Evolutionary conservation across 805 yeast species (phyloP).

Genomic region (Candida loeiensis): DNA sequence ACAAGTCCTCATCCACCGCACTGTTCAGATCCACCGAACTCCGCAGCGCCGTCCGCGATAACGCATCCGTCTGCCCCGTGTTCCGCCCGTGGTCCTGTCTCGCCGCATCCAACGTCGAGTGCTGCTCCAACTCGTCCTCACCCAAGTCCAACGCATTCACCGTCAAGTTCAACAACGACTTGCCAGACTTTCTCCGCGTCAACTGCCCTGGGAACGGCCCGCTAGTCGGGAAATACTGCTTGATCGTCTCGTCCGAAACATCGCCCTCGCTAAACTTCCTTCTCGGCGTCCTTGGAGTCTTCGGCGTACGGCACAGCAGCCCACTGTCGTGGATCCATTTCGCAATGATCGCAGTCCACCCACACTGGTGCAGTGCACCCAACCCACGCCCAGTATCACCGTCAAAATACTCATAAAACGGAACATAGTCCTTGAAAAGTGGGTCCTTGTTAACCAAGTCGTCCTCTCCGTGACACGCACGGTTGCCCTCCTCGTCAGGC

Average conservation of each 20-base stretch:
- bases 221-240: constrained; percentile 41
- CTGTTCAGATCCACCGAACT: constrained; percentile 28
- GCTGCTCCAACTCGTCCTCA: constrained; percentile 49
- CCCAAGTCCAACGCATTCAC: constrained; percentile 63
- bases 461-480: constrained; percentile 78
- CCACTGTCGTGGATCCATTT: constrained; percentile 91
- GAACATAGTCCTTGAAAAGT: constrained; percentile 68
- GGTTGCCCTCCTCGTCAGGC: constrained; percentile 58
- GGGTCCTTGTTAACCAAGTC: constrained; percentile 55
- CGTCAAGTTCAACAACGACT: constrained; percentile 64
- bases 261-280: constrained; percentile 14
- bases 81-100: constrained; percentile 19
- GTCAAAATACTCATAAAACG: constrained; percentile 85
- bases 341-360: constrained; percentile 94
- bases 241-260: constrained; percentile 30
- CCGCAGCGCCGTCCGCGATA: constrained; percentile 19
- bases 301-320: constrained; percentile 56
- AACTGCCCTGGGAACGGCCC: constrained; percentile 53
- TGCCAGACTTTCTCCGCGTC: constrained; percentile 69
- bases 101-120: constrained; percentile 15
- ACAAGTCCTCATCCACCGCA: constrained; percentile 30
- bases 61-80: constrained; percentile 18
- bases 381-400: constrained; percentile 93
- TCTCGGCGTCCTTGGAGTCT: constrained; percentile 34
- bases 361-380: constrained; percentile 93